Base-by-base conservation (phyloP, 257 asterid species). In the Solanum corneliomulleri region DNA sequence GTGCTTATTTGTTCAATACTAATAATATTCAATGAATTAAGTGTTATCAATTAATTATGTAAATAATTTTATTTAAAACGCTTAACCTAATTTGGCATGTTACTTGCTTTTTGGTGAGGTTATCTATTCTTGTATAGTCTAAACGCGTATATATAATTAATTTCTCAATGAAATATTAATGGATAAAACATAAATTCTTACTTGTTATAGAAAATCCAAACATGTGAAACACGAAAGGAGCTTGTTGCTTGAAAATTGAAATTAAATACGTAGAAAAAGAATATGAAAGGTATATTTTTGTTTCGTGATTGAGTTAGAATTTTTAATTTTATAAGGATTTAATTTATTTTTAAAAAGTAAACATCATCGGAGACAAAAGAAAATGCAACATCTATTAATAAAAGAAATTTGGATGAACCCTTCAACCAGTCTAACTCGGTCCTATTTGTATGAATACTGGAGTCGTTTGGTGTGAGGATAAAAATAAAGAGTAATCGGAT, bases 341-440 rank as follows among this genome's bases (percentile, higher is more conserved):
- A n/a, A n/a, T 21, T 21, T 21, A 20, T 44, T 47, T 47, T 0
- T 0, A 44, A 11, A 44, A 4, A 62, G 11, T 62, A 4, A 60
- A 60, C 31, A 62, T 62, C 11, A 2, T 0, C 1, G 5, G 14
- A 5, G 18, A 0, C 6, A 9, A 60, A 23, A 21, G 11, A 21
- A 23, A n/a, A 11, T n/a, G 15, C 72, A 66, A 60, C 8, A 62
- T 62, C 16, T 62, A 62, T 62, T n/a, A 4, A 62, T n/a, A 62
- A 62, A 62, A n/a, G 16, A 7, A 62, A n/a, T 62, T 62, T n/a
- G 16, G 3, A 62, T 62, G 27, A 64, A n/a, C 16, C 31, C 1
- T n/a, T 25, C 15, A 11, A 64, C 1, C 1, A 1, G 14, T 6
- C 2, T n/a, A 27, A 25, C 16, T n/a, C 1, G 5, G 2, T 2